Evolutionary conservation across 345 rosid genomes (phyloP), one percentile per base, ranked within the genome.

Genomic region (Bruguiera sexangula): DNA sequence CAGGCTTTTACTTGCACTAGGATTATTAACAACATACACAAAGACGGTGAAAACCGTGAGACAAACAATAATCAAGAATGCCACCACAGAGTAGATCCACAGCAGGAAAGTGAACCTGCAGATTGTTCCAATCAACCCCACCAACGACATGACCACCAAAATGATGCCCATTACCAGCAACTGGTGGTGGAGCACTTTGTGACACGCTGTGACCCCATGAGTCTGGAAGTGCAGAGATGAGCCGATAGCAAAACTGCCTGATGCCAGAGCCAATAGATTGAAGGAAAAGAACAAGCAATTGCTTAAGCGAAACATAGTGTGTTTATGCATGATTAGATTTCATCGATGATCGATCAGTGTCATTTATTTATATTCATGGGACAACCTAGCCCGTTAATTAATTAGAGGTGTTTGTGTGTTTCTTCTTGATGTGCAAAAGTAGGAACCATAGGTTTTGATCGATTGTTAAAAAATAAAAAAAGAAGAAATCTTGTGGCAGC

Each of bases 91-190:
- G 64, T 80, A 80, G 8, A 78, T 24, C 52, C 62, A 18, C 19
- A 83, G 36, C 55, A 78, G 29, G 20, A 46, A 36, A 26, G 66
- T 67, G 13, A 73, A 48, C 29, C 69, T 60, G 37, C 70, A 75
- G 36, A 68, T 68, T 0, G 81, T 68, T 3, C 84, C 86, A 0
- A 75, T 24, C 27, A 83, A 55, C 30, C 84, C 86, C 29, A 78
- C 34, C 39, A 71, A 8, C 20, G 84, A 71, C 10, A 80, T 62
- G 8, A 62, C 22, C n/a, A 76, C 8, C 5, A 78, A 3, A 51
- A 66, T 30, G 0, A 59, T 62, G 16, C 86, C 86, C 0, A 50
- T 57, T 5, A 70, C 4, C 53, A 83, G 36, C 2, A 83, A 48
- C 20, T 82, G 84, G 36, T 18, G 61, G 43, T 67, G 55, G 4